These are phyloP conservation scores for Phytopythium litorale DNA, from an alignment of 352 stramenopile genomes.

Conservation along the genomic window DNA sequence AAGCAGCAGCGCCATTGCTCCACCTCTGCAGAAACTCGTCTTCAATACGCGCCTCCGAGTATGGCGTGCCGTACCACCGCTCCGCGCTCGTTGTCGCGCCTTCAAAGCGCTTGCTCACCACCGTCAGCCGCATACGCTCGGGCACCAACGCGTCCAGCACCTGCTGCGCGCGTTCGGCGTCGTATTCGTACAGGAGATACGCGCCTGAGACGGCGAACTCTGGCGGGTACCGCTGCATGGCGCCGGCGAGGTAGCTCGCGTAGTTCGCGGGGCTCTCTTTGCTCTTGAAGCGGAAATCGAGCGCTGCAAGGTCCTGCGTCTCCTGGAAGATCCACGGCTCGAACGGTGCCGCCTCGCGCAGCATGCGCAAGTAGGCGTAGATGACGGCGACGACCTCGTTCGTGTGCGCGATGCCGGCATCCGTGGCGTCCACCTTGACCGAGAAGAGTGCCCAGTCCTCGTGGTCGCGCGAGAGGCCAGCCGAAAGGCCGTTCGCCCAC, in stretches of 20 bases:
- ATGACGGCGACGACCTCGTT: conserved; percentile 60
- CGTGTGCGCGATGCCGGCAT: conserved; percentile 52
- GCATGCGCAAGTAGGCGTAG: conserved; percentile 63
- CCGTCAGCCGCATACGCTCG: conserved; percentile 49
- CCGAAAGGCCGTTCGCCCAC: conserved; percentile 66
- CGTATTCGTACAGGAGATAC: conserved; percentile 65
- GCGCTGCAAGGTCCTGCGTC: conserved; percentile 45
- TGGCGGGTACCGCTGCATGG: conserved; percentile 64
- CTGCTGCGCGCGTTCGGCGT: conserved; percentile 43
- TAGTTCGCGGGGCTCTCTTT: conserved; percentile 77
- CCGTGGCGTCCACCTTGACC: conserved; percentile 68
- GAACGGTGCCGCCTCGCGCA: conserved; percentile 38
- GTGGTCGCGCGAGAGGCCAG: conserved; percentile 60
- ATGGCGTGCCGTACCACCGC: conserved; percentile 67
- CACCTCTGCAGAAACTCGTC: conserved; percentile 34
- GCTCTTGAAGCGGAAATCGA: conserved; percentile 74
- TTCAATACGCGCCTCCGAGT: conserved; percentile 36
- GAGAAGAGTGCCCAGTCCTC: conserved; percentile 69
- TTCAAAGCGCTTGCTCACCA: conserved; percentile 71
- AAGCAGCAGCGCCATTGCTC: conserved; percentile 12
- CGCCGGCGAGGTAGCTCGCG: conserved; percentile 53
- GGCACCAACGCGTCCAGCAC: conserved; percentile 50
- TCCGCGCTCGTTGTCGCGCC: conserved; percentile 42
- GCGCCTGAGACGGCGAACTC: conserved; percentile 60
- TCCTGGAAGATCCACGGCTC: conserved; percentile 68